Conservation (phyloP, 2,329 filamentous ascomycete genomes). For the Fusarium sp. region DNA sequence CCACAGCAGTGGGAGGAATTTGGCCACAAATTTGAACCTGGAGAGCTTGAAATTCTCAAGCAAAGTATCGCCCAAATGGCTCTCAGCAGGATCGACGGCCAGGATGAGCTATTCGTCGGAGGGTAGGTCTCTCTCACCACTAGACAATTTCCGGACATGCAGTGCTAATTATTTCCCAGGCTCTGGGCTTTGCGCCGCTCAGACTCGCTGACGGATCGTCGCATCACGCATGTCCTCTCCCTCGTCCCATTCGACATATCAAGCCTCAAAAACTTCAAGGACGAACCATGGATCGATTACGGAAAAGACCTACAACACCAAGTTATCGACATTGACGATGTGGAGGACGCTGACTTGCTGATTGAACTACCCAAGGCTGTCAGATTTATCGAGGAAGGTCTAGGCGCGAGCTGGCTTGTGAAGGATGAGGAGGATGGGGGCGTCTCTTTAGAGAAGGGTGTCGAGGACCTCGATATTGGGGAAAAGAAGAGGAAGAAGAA, state of each 20-base stretch:
- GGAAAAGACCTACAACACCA: conserved; percentile 74
- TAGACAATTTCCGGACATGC: background rate
- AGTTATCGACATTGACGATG: conserved; percentile 87
- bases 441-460: conserved; percentile 30
- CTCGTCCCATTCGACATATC: conserved; percentile 68
- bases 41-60: conserved; percentile 42
- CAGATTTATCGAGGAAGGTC: conserved; percentile 81
- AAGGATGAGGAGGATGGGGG: conserved; percentile 29
- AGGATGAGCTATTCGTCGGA: conserved; percentile 53
- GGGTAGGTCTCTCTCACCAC: conserved; percentile 45
- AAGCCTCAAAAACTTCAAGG: conserved; percentile 55
- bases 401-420: conserved; percentile 51
- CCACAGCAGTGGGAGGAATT: conserved; percentile 39
- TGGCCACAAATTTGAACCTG: conserved; percentile 32
- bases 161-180: conserved; percentile 48
- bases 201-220: conserved; percentile 72
- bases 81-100: conserved; percentile 53
- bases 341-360: conserved; percentile 87
- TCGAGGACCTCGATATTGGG: conserved; percentile 22
- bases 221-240: conserved; percentile 92
- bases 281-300: conserved; percentile 58
- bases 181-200: conserved; percentile 81
- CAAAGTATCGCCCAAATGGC: conserved; percentile 52
- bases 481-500: conserved; percentile 26
- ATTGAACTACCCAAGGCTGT: conserved; percentile 82